These are phyloP conservation scores for Leccinum subgranulosum DNA, from an alignment of 768 basidiomycete species.

Conservation along the genomic window DNA sequence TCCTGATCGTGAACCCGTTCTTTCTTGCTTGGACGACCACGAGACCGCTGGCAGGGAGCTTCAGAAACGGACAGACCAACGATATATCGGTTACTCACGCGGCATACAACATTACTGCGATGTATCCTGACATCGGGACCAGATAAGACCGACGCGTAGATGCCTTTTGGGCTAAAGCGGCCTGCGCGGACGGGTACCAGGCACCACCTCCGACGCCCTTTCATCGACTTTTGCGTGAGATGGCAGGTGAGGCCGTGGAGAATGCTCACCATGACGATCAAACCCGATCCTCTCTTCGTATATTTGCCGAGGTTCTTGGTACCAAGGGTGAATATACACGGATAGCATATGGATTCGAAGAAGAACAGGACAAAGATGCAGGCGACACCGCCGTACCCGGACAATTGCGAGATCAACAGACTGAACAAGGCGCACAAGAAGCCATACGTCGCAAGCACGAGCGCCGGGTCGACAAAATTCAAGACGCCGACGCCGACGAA, in stretches of 20 bases:
- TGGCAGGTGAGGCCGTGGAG: not conserved
- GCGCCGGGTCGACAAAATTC: conserved; percentile 61
- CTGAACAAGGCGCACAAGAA: conserved; percentile 49
- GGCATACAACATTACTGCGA: conserved; percentile 56
- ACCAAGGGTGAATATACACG: conserved; percentile 64
- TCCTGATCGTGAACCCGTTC: conserved; percentile 48
- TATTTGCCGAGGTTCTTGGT: conserved; percentile 62
- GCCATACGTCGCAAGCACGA: conserved; percentile 55
- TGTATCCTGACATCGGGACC: conserved; percentile 57
- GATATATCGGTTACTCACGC: conserved; percentile 37
- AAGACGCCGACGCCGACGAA: conserved; percentile 62
- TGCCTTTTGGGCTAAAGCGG: conserved; percentile 46
- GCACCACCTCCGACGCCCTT: conserved; percentile 63
- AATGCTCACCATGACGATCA: conserved; percentile 56
- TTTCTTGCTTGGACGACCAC: conserved; percentile 49
- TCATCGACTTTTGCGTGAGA: not conserved
- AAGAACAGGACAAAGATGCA: conserved; percentile 67
- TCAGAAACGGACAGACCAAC: not conserved
- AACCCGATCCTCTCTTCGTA: conserved; percentile 58
- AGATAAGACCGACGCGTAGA: conserved; percentile 56
- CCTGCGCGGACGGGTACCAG: conserved; percentile 67
- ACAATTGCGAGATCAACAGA: conserved; percentile 46
- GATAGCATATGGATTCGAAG: conserved; percentile 75
- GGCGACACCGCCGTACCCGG: conserved; percentile 53
- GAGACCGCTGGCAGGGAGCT: conserved; percentile 41